phyloP scores from a whole-genome alignment of 2,329 filamentous ascomycete genomes.

The Proliferodiscus dingleyae region DNA sequence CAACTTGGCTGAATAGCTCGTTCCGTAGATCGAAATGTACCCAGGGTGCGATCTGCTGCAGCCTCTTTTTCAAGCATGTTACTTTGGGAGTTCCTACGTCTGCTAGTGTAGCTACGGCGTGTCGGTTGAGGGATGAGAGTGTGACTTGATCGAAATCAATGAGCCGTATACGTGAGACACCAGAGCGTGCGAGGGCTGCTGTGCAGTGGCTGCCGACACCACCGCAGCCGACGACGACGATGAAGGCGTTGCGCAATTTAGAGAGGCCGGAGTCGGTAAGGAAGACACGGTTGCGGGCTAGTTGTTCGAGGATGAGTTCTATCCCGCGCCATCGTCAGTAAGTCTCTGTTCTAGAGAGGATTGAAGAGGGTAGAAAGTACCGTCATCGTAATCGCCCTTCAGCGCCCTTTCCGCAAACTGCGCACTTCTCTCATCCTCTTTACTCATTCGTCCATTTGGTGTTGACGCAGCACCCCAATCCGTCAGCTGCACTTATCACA shows the following conservation, averaged over 20 bases:
- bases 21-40: slow-evolving; percentile 80
- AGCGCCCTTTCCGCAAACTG: slow-evolving; percentile 56
- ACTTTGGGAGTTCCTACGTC: slow-evolving; percentile 95
- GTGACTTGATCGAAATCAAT: slow-evolving; percentile 98
- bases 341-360: neutral
- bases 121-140: slow-evolving; percentile 88
- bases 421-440: slow-evolving; percentile 57
- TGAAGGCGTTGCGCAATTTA: slow-evolving; percentile 74
- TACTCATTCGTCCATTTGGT: slow-evolving; percentile 36
- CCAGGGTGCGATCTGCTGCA: slow-evolving; percentile 90
- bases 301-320: slow-evolving; percentile 90
- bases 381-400: slow-evolving; percentile 58
- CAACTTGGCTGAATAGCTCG: slow-evolving; percentile 71
- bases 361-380: slow-evolving; percentile 17
- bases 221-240: slow-evolving; percentile 88
- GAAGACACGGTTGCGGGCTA: slow-evolving; percentile 89
- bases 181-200: slow-evolving; percentile 80
- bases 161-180: slow-evolving; percentile 79
- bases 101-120: slow-evolving; percentile 87
- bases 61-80: slow-evolving; percentile 68
- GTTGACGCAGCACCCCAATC: slow-evolving; percentile 40
- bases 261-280: slow-evolving; percentile 75
- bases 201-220: slow-evolving; percentile 92
- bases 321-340: no score
- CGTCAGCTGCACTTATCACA: slow-evolving; percentile 41